Evolutionary conservation across 2,329 filamentous ascomycete genomes (phyloP).

Genomic region (Pseudogymnoascus verrucosus): DNA sequence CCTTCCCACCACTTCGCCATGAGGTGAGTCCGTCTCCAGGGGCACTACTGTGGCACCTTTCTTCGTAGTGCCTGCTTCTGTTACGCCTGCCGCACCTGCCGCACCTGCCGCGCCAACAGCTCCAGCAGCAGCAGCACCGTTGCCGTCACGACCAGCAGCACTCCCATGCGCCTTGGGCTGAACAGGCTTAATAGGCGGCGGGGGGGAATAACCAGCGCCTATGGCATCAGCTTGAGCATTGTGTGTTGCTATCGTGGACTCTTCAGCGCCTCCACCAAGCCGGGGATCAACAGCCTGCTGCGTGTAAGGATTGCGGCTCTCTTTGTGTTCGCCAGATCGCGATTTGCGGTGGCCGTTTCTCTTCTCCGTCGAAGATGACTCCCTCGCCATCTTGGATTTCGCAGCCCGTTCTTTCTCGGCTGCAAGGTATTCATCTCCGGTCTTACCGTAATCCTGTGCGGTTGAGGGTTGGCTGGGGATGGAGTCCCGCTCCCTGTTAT

Average conservation of each 20-base stretch:
- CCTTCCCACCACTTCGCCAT: background rate
- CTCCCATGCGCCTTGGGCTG: background rate
- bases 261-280: background rate
- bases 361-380: background rate
- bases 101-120: background rate
- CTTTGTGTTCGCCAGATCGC: background rate
- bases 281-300: conserved; percentile 8
- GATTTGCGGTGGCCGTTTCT: background rate
- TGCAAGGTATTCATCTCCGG: background rate
- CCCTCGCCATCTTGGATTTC: background rate
- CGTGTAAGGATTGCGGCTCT: conserved; percentile 3
- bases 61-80: background rate
- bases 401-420: background rate
- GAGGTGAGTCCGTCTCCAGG: background rate
- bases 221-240: conserved; percentile 12
- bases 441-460: background rate
- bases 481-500: background rate
- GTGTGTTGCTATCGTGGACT: conserved; percentile 20
- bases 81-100: background rate
- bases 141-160: background rate
- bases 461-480: background rate
- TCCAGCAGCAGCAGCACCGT: background rate
- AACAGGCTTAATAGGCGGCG: background rate
- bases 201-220: background rate
- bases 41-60: background rate